Conservation (phyloP, 345 rosid genomes). For the Eucalyptus sideroxylon region DNA sequence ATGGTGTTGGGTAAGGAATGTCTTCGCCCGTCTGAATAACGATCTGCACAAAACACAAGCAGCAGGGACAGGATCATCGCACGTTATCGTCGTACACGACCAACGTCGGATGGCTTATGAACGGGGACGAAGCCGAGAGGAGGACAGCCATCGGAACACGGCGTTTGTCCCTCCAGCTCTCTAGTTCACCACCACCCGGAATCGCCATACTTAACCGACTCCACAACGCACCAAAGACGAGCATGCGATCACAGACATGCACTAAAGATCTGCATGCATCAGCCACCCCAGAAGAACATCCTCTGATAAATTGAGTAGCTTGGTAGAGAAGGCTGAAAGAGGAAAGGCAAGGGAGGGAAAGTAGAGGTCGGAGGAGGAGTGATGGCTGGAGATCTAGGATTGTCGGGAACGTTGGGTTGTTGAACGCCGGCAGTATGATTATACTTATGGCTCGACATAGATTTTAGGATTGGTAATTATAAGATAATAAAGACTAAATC, state of each 20-base stretch:
- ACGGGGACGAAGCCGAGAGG: neutral
- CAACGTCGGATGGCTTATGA: neutral
- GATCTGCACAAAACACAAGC: neutral
- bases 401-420: neutral
- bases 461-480: neutral
- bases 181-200: neutral
- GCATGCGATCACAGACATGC: neutral
- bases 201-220: neutral
- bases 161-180: neutral
- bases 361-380: too few species aligned
- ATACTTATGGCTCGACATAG: neutral
- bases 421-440: neutral
- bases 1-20: neutral
- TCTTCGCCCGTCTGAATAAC: neutral
- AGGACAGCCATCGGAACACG: neutral
- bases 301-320: neutral
- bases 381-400: neutral
- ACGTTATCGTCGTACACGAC: neutral
- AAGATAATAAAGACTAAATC: neutral
- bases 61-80: neutral
- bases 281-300: neutral
- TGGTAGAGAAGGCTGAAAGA: too few species aligned
- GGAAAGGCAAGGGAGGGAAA: neutral
- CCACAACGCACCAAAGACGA: neutral
- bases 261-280: neutral